Base-by-base conservation (phyloP, 805 yeast genomes). In the Wickerhamomyces kurtzmanii region DNA sequence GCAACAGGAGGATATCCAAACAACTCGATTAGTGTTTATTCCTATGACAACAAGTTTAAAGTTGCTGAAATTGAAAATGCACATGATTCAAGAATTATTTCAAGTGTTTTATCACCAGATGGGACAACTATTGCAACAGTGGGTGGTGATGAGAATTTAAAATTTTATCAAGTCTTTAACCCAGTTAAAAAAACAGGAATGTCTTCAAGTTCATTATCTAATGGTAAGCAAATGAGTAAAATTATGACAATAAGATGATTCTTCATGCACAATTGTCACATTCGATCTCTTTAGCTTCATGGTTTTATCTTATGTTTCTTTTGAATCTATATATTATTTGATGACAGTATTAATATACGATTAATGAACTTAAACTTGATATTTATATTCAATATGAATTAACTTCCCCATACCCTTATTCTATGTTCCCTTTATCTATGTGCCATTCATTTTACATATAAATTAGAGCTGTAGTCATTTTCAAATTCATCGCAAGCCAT, bases 1-100 rank as follows among this genome's bases (percentile, higher is more conserved):
- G 89, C 95, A 7, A 80, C 96, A 5, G 95, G 91, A 46, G 98
- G 97, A 3, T 82, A 71, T 50, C 97, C 98, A 11, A 73, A 78
- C 31, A 89, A 91, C 47, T 73, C 81, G 38, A 72, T 91, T 17
- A 68, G 85, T 8, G 62, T 89, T 21, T 89, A 86, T 68, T 75
- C 85, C 32, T 86, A 83, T 49, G 95, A 94, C 5, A 71, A 86
- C 3, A 63, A 83, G 34, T 82, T 80, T 40, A 82, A 83, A 51
- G 86, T 89, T 3, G 96, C 94, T 5, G 93, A 84, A 40, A 82
- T 91, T 29, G 55, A 59, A 16, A 73, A 75, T 22, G 96, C 96
- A 1, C 98, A 91, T 49, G 96, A 85, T 38, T 73, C 91, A 11
- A 67, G 97, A 40, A 85, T 91, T 15, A 65, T 91, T 29, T 72